Evolutionary conservation across 2,329 filamentous ascomycete species (phyloP).

Genomic region (Claviceps citrina): DNA sequence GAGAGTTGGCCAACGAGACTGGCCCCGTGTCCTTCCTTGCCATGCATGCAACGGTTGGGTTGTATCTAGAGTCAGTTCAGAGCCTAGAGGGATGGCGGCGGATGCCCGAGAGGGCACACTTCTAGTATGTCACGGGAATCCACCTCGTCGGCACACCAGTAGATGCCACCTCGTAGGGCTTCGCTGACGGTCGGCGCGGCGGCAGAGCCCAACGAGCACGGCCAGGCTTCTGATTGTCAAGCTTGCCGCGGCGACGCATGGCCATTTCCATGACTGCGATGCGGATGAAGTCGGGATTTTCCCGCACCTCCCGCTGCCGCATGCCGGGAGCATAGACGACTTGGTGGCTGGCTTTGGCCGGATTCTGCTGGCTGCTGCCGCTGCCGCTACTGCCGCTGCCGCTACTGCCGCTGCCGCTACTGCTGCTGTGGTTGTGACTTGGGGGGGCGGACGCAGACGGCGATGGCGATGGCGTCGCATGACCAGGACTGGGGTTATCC

Average conservation of each 20-base stretch:
- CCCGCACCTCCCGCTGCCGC: conserved; percentile 51
- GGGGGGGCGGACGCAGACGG: neutral
- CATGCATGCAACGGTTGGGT: too few relatives aligned
- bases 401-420: too few relatives aligned
- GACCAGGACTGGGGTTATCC: neutral
- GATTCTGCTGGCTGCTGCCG: conserved; percentile 11
- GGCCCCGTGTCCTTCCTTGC: too few relatives aligned
- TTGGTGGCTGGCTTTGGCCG: conserved; percentile 15
- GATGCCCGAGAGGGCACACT: neutral
- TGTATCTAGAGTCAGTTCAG: too few relatives aligned
- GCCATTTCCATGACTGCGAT: conserved; percentile 59
- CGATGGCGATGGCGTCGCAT: neutral
- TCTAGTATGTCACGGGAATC: conserved; percentile 25
- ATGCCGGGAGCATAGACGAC: conserved; percentile 26
- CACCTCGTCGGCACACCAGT: conserved; percentile 46
- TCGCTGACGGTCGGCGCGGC: conserved; percentile 39
- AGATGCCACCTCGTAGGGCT: conserved; percentile 38
- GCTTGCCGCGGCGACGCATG: conserved; percentile 51
- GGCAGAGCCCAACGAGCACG: conserved; percentile 54
- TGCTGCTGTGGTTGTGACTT: conserved; percentile 8
- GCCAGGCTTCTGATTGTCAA: conserved; percentile 50
- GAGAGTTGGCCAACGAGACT: too few relatives aligned
- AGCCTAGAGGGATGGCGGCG: too few relatives aligned
- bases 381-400: too few relatives aligned
- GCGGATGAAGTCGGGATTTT: conserved; percentile 56